These are phyloP conservation scores for Scheffersomyces cryptocercus DNA, from an alignment of 1,139 yeast genomes.

Conservation along the genomic window DNA sequence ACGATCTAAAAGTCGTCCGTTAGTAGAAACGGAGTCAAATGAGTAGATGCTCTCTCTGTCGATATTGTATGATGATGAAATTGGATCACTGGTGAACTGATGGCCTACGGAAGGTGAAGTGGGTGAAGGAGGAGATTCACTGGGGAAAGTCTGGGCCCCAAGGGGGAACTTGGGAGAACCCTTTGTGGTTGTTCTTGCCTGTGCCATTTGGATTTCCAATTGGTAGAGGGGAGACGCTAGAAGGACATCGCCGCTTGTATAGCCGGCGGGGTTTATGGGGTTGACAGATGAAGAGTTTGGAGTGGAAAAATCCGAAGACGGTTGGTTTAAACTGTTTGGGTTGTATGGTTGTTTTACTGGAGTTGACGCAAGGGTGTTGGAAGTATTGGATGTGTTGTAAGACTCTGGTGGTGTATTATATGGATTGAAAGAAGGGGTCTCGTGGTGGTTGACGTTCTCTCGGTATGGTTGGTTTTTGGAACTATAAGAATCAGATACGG, in stretches of 20 bases:
- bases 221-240: not conserved
- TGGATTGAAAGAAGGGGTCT: too few relatives aligned
- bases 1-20: conserved; percentile 43
- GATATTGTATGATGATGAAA: not conserved
- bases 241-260: not conserved
- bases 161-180: not conserved
- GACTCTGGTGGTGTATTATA: too few relatives aligned
- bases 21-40: conserved; percentile 48
- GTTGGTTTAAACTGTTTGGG: too few relatives aligned
- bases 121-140: conserved; percentile 5
- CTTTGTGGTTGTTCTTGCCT: not conserved
- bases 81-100: conserved; percentile 1
- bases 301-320: too few relatives aligned
- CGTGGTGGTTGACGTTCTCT: too few relatives aligned
- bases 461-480: too few relatives aligned
- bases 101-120: not conserved
- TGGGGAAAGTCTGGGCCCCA: conserved; percentile 4
- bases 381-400: too few relatives aligned
- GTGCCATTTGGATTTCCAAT: not conserved
- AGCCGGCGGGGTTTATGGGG: not conserved
- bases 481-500: too few relatives aligned
- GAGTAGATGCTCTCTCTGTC: conserved; percentile 42
- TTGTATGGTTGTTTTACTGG: too few relatives aligned
- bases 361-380: too few relatives aligned
- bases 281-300: too few relatives aligned